Percentiles rank a stretch among this genome's conserved stretches.
Evolutionary conservation across 345 rosid species (phyloP).

Genomic region (Populus nigra): DNA sequence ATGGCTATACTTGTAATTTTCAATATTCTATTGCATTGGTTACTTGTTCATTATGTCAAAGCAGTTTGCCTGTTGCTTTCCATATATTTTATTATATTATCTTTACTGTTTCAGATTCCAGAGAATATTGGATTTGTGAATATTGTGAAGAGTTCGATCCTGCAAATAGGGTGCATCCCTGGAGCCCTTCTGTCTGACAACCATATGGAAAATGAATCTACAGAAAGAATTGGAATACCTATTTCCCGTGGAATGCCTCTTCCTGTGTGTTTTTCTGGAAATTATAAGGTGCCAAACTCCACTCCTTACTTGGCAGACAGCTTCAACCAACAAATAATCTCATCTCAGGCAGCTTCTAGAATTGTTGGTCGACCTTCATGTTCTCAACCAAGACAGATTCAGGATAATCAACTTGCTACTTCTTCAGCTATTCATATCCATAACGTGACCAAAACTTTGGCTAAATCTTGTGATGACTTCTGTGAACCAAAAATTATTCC

Average conservation of each 20-base stretch:
- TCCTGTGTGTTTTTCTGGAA: slow-evolving; percentile 27
- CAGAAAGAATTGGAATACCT: slow-evolving; percentile 45
- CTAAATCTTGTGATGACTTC: slow-evolving; percentile 11
- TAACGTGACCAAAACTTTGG: slow-evolving; percentile 9
- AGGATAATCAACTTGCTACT: slow-evolving; percentile 21
- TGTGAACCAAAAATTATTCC: slow-evolving; percentile 17
- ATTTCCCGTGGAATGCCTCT: slow-evolving; percentile 40
- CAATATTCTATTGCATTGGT: neutral
- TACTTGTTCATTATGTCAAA: slow-evolving; percentile 5
- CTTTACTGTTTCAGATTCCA: slow-evolving; percentile 56
- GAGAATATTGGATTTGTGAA: slow-evolving; percentile 81
- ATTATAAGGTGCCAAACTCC: slow-evolving; percentile 32
- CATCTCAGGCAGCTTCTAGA: slow-evolving; percentile 28
- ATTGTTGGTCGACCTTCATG: slow-evolving; percentile 22
- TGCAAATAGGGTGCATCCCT: slow-evolving; percentile 73
- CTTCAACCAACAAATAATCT: slow-evolving; percentile 45
- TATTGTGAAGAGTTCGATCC: slow-evolving; percentile 63
- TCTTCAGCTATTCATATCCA: slow-evolving; percentile 23
- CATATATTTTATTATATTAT: slow-evolving; percentile 1
- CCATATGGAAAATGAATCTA: slow-evolving; percentile 38
- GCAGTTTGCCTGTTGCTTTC: neutral
- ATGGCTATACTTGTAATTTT: neutral
- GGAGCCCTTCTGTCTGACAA: slow-evolving; percentile 64
- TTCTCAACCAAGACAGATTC: slow-evolving; percentile 21
- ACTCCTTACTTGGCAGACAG: slow-evolving; percentile 28